Percentiles rank a stretch among this genome's conserved stretches.
Conservation (phyloP, 2,329 filamentous ascomycete species). For the Fusarium vanettenii region DNA sequence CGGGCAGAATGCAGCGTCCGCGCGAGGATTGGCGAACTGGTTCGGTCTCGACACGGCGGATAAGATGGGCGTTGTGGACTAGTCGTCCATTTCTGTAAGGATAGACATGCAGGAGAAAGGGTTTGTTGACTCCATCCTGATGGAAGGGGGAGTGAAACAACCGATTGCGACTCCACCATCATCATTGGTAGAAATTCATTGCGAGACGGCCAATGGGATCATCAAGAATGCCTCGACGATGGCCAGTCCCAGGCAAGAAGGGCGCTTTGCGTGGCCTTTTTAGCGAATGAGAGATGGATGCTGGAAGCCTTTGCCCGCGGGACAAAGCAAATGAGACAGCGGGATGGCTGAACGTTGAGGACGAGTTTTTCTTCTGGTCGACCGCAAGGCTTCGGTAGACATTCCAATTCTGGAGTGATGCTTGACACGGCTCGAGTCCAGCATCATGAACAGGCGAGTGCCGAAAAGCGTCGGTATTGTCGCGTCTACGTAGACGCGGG, state of each 20-base stretch:
- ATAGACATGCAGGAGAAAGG: conserved; percentile 39
- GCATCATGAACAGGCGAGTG: neutral
- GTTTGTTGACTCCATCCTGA: conserved; percentile 27
- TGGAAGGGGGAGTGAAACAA: conserved; percentile 39
- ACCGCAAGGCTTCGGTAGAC: neutral
- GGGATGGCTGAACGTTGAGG: neutral
- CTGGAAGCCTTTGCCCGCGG: conserved; percentile 1
- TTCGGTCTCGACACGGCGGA: conserved; percentile 29
- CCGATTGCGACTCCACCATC: conserved; percentile 7
- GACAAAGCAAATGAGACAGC: conserved; percentile 29
- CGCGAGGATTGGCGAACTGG: conserved; percentile 41
- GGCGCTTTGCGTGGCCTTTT: conserved; percentile 37
- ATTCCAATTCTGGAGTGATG: neutral
- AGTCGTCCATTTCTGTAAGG: conserved; percentile 29
- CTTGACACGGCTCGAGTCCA: neutral
- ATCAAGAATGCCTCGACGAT: conserved; percentile 9
- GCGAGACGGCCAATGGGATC: conserved; percentile 34
- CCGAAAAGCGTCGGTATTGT: neutral
- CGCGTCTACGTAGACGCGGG: conserved; percentile 36
- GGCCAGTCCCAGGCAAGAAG: conserved; percentile 24
- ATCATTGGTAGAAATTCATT: conserved; percentile 42
- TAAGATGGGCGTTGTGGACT: conserved; percentile 27
- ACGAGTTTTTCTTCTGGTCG: neutral
- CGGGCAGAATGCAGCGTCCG: conserved; percentile 25
- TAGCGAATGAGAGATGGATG: conserved; percentile 36